phyloP scores from a whole-genome alignment of 2,329 filamentous ascomycete species.

The Xylariales sp. region DNA sequence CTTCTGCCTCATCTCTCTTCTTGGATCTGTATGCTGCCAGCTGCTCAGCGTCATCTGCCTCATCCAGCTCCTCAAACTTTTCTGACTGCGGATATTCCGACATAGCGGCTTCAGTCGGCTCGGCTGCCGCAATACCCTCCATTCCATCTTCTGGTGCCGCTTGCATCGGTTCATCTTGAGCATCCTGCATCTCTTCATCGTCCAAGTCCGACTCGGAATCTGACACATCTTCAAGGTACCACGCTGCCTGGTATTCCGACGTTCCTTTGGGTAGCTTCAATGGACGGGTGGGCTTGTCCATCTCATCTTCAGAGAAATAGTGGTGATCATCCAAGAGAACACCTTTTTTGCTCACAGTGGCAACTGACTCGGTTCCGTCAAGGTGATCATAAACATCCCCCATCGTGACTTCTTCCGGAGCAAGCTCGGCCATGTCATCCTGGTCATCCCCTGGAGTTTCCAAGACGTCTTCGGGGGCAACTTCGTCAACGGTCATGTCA shows the following conservation, averaged over 20 bases:
- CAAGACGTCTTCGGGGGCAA: slow-evolving; percentile 51
- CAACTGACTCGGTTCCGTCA: slow-evolving; percentile 36
- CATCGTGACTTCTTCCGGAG: slow-evolving; percentile 83
- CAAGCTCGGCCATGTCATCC: slow-evolving; percentile 77
- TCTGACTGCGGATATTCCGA: slow-evolving; percentile 94
- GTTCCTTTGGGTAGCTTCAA: slow-evolving; percentile 85
- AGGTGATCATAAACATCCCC: slow-evolving; percentile 38
- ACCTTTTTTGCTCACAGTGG: slow-evolving; percentile 63
- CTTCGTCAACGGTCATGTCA: slow-evolving; percentile 63
- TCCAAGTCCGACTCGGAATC: slow-evolving; percentile 77
- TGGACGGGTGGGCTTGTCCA: slow-evolving; percentile 54
- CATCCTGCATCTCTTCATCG: slow-evolving; percentile 47
- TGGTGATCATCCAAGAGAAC: slow-evolving; percentile 95
- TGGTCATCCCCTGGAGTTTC: slow-evolving; percentile 72
- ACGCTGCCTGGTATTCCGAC: slow-evolving; percentile 83
- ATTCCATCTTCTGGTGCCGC: slow-evolving; percentile 77
- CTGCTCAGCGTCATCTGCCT: slow-evolving; percentile 72
- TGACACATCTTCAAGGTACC: slow-evolving; percentile 75
- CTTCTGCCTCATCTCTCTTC: slow-evolving; percentile 75
- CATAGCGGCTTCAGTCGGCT: slow-evolving; percentile 70
- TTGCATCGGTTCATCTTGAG: slow-evolving; percentile 31
- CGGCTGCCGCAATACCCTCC: slow-evolving; percentile 61
- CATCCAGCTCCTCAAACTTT: slow-evolving; percentile 81
- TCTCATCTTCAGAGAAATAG: slow-evolving; percentile 90
- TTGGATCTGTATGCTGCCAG: slow-evolving; percentile 76